These are phyloP conservation scores for Rosa persica DNA, from an alignment of 306 rosid species.

Conservation along the genomic window DNA sequence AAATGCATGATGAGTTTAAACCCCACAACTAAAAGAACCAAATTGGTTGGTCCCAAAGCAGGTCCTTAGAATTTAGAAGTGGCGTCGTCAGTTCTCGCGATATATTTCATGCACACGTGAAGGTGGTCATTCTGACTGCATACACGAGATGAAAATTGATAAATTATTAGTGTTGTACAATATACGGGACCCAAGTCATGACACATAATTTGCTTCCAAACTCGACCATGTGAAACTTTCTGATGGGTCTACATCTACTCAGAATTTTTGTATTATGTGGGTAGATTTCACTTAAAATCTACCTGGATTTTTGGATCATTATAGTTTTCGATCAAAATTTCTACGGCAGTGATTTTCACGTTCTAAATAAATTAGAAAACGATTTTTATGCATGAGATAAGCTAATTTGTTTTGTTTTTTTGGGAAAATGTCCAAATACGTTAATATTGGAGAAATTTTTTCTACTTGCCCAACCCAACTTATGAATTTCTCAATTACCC, in stretches of 20 bases:
- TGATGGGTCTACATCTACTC: conserved; percentile 17
- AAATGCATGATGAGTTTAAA: neutral
- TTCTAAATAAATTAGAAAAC: too few relatives aligned
- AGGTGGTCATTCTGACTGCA: neutral
- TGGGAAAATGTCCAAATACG: too few relatives aligned
- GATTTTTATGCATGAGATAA: too few relatives aligned
- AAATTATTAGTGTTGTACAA: neutral
- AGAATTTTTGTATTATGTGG: neutral
- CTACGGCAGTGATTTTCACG: neutral
- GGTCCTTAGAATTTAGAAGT: neutral
- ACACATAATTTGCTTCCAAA: conserved; percentile 10
- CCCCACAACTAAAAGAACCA: neutral
- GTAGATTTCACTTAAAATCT: neutral
- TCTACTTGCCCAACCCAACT: too few relatives aligned
- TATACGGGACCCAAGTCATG: conserved; percentile 5
- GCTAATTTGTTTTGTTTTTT: too few relatives aligned
- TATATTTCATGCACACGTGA: conserved; percentile 4
- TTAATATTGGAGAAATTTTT: too few relatives aligned
- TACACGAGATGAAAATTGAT: neutral
- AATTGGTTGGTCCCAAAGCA: neutral
- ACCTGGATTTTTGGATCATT: neutral
- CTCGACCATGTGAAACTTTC: conserved; percentile 10
- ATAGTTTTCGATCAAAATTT: neutral
- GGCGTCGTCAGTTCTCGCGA: neutral
- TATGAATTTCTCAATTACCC: too few relatives aligned